Percentiles rank a stretch among this genome's conserved stretches.
These are phyloP conservation scores for Bothriochloa decipiens DNA, from an alignment of 176 grass and related monocot genomes.

Conservation along the genomic window DNA sequence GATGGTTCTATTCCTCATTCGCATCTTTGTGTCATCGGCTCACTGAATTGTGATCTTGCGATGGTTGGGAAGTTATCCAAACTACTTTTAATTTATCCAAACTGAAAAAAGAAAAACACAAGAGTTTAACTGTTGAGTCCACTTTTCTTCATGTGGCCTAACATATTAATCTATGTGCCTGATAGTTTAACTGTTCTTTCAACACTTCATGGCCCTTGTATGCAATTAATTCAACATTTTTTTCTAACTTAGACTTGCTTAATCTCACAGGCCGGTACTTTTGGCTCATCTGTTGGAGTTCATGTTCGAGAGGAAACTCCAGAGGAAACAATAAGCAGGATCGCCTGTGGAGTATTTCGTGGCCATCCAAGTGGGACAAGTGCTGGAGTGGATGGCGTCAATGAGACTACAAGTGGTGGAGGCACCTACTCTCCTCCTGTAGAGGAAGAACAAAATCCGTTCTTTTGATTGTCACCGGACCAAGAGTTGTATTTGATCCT, in stretches of 20 bases:
- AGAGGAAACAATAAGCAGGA: background rate
- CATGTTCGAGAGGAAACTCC: background rate
- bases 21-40: too few species aligned
- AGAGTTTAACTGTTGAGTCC: too few species aligned
- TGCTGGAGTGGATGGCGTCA: background rate
- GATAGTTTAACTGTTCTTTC: too few species aligned
- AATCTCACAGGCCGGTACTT: background rate
- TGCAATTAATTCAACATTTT: too few species aligned
- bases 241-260: background rate
- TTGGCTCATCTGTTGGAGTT: background rate
- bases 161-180: too few species aligned
- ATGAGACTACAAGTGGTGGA: background rate
- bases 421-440: background rate
- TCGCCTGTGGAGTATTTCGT: background rate
- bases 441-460: background rate
- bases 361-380: background rate
- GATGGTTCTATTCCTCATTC: too few species aligned
- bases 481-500: background rate
- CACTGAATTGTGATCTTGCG: too few species aligned
- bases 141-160: too few species aligned
- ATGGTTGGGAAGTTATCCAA: too few species aligned
- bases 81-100: too few species aligned
- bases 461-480: background rate
- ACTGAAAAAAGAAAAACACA: too few species aligned
- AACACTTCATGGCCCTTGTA: too few species aligned